Percentiles rank a stretch among this genome's conserved stretches.
Conservation (phyloP, 345 rosid genomes). For the Excoecaria cochinchinensis region DNA sequence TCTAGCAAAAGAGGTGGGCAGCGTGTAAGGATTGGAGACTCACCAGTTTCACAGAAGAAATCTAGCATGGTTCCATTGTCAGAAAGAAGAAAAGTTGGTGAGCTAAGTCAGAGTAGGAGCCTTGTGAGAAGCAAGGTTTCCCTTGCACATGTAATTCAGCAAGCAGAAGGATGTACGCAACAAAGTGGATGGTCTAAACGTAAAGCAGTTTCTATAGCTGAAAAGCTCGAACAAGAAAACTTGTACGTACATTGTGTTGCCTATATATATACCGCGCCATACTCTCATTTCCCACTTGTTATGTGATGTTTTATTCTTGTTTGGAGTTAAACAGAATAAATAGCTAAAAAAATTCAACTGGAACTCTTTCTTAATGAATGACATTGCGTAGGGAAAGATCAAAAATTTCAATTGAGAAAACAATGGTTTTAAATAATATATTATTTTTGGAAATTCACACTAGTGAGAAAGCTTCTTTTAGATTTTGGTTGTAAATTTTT, state of each 20-base stretch:
- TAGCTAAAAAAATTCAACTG: neutral
- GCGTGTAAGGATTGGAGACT: slow-evolving; percentile 25
- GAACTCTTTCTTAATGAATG: neutral
- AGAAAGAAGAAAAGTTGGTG: slow-evolving; percentile 48
- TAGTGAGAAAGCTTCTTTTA: neutral
- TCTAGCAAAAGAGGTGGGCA: slow-evolving; percentile 32
- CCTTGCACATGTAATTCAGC: slow-evolving; percentile 80
- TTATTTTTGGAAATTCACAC: no score
- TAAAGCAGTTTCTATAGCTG: slow-evolving; percentile 83
- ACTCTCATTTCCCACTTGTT: neutral
- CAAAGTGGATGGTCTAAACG: slow-evolving; percentile 76
- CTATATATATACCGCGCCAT: neutral
- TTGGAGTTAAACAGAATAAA: neutral
- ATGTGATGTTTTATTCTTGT: neutral
- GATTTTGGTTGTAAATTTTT: neutral
- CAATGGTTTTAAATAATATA: neutral
- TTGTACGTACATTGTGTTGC: slow-evolving; percentile 50
- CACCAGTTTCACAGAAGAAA: slow-evolving; percentile 30
- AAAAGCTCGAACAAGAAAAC: slow-evolving; percentile 94
- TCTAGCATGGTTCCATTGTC: slow-evolving; percentile 21
- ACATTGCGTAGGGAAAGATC: neutral
- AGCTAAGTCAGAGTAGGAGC: slow-evolving; percentile 61
- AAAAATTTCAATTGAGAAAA: neutral
- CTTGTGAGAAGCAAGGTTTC: slow-evolving; percentile 92
- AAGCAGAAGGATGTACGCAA: slow-evolving; percentile 75